Conservation (phyloP, 192 early-diverging fungal genomes). For the Powellomyces hirtus region DNA sequence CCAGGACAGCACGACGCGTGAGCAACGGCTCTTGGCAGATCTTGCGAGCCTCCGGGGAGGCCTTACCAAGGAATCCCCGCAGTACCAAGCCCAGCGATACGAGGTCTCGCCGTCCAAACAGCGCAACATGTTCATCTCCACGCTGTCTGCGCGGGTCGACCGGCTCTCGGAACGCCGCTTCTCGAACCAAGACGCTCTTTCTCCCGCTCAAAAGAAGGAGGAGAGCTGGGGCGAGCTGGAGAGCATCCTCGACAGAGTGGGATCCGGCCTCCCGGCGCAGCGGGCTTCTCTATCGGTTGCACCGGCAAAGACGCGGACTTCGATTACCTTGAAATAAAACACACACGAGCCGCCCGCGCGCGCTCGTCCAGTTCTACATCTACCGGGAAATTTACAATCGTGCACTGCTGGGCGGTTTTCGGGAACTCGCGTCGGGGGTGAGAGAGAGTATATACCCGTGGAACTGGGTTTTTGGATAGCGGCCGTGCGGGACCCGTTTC, state of each 20-base stretch:
- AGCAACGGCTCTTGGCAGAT: slow-evolving; percentile 30
- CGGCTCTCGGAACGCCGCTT: slow-evolving; percentile 18
- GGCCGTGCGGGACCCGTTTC: too few species aligned
- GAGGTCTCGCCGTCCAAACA: slow-evolving; percentile 24
- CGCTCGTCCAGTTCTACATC: too few species aligned
- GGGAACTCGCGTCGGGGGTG: too few species aligned
- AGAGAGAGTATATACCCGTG: too few species aligned
- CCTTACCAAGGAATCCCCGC: slow-evolving; percentile 13
- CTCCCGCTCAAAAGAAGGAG: slow-evolving; percentile 1
- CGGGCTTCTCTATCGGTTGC: slow-evolving; percentile 19
- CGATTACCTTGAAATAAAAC: too few species aligned
- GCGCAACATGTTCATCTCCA: slow-evolving; percentile 19
- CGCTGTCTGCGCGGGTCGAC: slow-evolving; percentile 10
- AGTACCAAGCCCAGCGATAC: slow-evolving; percentile 28
- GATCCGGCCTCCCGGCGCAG: slow-evolving; percentile 4
- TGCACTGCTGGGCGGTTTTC: too few species aligned
- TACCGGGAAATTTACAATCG: too few species aligned
- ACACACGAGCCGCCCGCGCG: too few species aligned
- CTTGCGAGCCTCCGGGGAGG: slow-evolving; percentile 9
- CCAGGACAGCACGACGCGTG: slow-evolving; percentile 32
- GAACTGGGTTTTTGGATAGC: too few species aligned
- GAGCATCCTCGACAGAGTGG: slow-evolving; percentile 17
- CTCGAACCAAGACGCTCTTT: slow-evolving; percentile 28
- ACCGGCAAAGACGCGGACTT: too few species aligned
- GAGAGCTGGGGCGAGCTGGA: slow-evolving; percentile 24